Conservation (phyloP, 2,329 filamentous ascomycete species). For the Calonectria montana region DNA sequence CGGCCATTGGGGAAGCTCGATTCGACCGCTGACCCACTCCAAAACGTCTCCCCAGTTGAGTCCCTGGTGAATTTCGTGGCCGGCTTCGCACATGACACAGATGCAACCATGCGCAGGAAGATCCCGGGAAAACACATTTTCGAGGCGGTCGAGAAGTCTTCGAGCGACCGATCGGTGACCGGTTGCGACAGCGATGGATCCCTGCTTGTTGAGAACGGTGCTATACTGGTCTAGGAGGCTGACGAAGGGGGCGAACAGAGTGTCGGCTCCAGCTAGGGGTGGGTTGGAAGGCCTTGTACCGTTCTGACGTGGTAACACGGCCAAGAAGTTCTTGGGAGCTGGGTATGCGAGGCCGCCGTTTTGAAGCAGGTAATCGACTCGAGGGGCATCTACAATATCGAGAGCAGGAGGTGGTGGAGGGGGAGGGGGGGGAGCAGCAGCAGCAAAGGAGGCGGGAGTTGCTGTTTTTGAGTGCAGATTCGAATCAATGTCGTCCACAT, state of each 20-base stretch:
- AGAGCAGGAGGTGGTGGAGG: constrained; percentile 81
- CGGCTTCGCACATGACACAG: constrained; percentile 83
- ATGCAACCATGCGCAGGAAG: constrained; percentile 87
- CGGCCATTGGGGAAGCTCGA: constrained; percentile 89
- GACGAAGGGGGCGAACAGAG: constrained; percentile 85
- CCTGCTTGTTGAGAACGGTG: constrained; percentile 82
- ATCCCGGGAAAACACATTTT: constrained; percentile 94
- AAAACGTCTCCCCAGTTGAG: constrained; percentile 96
- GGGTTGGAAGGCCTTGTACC: constrained; percentile 70
- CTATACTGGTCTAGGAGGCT: constrained; percentile 88
- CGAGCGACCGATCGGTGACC: constrained; percentile 96
- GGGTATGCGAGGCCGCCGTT: constrained; percentile 82
- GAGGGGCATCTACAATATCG: constrained; percentile 76
- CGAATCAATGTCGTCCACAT: constrained; percentile 50
- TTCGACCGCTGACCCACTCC: constrained; percentile 89
- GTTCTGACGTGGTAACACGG: constrained; percentile 68
- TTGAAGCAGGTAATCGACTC: constrained; percentile 92
- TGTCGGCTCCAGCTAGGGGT: constrained; percentile 74
- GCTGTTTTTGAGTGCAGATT: constrained; percentile 51
- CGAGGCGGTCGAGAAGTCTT: constrained; percentile 86
- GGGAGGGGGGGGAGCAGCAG: constrained; percentile 60
- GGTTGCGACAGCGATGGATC: constrained; percentile 93
- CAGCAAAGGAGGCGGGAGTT: constrained; percentile 50
- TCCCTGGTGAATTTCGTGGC: constrained; percentile 73
- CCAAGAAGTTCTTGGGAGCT: constrained; percentile 79